Percentiles rank a stretch among this genome's conserved stretches.
phyloP scores from a whole-genome alignment of 495 filamentous ascomycete genomes.

The Annulohypoxylon nitens region DNA sequence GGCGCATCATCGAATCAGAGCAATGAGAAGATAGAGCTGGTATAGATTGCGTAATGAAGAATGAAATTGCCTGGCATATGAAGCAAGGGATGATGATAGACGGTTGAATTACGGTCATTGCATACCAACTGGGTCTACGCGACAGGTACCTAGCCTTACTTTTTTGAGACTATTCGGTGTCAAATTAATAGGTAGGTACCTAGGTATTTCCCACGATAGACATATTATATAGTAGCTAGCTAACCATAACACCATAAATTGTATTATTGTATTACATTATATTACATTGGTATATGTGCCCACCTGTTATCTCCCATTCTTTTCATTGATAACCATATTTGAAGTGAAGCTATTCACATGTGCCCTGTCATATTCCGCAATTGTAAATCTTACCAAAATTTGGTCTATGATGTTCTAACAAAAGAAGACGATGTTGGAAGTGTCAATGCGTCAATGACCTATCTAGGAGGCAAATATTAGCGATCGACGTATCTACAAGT shows the following conservation, averaged over 20 bases:
- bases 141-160: constrained; percentile 3
- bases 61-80: not conserved
- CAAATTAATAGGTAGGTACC: not conserved
- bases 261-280: not conserved
- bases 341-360: not conserved
- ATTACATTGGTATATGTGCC: not conserved
- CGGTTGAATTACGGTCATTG: constrained; percentile 33
- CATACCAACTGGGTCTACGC: constrained; percentile 24
- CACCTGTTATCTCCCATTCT: too few relatives aligned
- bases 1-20: constrained; percentile 4
- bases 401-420: too few relatives aligned
- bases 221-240: not conserved
- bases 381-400: not conserved
- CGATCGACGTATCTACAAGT: not conserved
- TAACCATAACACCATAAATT: not conserved
- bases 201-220: not conserved
- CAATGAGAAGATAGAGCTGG: constrained; percentile 19
- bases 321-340: too few relatives aligned
- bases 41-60: constrained; percentile 26
- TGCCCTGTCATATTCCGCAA: not conserved
- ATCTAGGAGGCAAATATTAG: not conserved
- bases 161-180: not conserved
- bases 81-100: constrained; percentile 21
- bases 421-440: too few relatives aligned
- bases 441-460: too few relatives aligned